Percentiles rank a stretch among this genome's conserved stretches.
These are phyloP conservation scores for Calvatia gigantea DNA, from an alignment of 768 basidiomycete genomes.

Conservation along the genomic window DNA sequence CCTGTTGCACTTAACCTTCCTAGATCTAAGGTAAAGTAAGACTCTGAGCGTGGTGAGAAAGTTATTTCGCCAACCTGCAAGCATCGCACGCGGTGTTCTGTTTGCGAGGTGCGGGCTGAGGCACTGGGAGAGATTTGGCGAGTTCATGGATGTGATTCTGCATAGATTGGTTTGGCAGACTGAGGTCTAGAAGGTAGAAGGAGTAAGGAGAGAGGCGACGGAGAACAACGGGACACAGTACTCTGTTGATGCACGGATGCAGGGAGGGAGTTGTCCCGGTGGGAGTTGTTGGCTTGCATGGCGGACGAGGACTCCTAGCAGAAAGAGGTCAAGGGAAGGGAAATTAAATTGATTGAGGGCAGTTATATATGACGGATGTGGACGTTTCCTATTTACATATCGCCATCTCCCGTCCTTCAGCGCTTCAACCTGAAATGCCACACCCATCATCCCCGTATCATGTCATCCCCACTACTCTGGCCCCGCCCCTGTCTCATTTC, in stretches of 20 bases:
- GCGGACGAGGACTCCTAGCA: conserved; percentile 18
- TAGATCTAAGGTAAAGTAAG: conserved; percentile 44
- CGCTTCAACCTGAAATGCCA: conserved; percentile 4
- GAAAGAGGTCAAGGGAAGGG: conserved; percentile 18
- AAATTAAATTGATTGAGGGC: conserved; percentile 22
- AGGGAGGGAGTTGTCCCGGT: conserved; percentile 20
- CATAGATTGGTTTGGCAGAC: conserved; percentile 60
- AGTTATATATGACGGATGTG: conserved; percentile 26
- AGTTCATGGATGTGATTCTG: conserved; percentile 84
- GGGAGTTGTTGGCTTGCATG: conserved; percentile 34
- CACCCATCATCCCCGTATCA: conserved; percentile 1
- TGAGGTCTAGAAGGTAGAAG: conserved; percentile 42
- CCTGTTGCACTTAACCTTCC: conserved; percentile 89
- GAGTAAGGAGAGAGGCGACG: conserved; percentile 13
- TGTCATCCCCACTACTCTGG: background rate
- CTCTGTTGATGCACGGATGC: conserved; percentile 30
- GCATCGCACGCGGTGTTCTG: conserved; percentile 95
- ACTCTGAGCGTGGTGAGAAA: conserved; percentile 7
- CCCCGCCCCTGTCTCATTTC: background rate
- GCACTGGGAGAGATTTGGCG: conserved; percentile 77
- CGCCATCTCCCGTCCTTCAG: background rate
- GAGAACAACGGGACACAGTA: conserved; percentile 19
- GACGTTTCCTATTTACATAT: conserved; percentile 12
- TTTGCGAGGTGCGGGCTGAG: conserved; percentile 82
- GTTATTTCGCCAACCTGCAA: conserved; percentile 56